Base-by-base conservation (phyloP, 2,329 filamentous ascomycete species). In the Arthrocladium fulminans region DNA sequence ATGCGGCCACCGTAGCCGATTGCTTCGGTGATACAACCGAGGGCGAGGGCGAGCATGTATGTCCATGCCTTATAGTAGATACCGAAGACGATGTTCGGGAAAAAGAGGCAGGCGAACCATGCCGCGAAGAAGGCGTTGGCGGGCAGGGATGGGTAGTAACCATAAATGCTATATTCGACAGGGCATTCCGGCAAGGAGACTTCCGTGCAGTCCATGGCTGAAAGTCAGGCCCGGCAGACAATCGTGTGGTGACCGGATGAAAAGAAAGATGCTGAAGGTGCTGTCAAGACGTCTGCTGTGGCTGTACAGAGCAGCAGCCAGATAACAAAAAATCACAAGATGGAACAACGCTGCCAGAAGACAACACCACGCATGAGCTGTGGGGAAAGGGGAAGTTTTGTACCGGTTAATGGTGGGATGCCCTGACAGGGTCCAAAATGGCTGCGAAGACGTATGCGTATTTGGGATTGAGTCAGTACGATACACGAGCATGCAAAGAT, bases 1-100 rank as follows among this genome's bases (percentile, higher is more conserved):
- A 81, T 60, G 13, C 77, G 70, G 1, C 74, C 77, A 6, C 68
- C 64, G 56, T 81, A 82, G 6, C 79, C 79, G 0, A 78, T 59
- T 15, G 71, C 61, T 57, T 80, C 77, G 47, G 75, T 68, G 2
- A 72, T 49, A 12, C 73, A 68, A 7, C 74, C 76, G 2, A 71
- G 52, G 7, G 63, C 20, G 57, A 50, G 65, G 0, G 71, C 75
- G 24, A 72, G 60, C 64, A 72, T 68, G 59, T 74, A 78, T 3
- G 74, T 76, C 72, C 74, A 80, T 54, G 77, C 76, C 48, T 68
- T 70, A 58, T 71, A 75, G 45, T 64, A 67, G 45, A 75, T 61
- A 5, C 76, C 75, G 5, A 77, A 61, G 1, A 61, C 63, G 20
- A 76, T 42, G 42, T 80, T 76, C 17, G 67, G 59, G 3, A 77